A percentile compares a stretch with the other conserved stretches of the same genome.
Conservation (phyloP, 2,329 filamentous ascomycete genomes). For the Chaetomium globosum region DNA sequence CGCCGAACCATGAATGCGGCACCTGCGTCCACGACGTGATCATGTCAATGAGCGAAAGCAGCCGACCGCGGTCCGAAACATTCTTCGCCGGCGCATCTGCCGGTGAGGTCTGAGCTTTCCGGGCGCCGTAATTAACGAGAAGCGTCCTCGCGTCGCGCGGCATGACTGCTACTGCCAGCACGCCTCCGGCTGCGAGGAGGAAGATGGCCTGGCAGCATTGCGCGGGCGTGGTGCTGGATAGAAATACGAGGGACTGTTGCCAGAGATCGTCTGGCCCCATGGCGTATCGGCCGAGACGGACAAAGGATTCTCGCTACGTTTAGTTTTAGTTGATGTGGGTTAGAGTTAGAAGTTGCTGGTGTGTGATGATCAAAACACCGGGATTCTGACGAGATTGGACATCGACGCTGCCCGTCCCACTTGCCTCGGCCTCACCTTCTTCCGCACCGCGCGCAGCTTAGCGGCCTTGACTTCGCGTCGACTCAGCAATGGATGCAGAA, state of each 20-base stretch:
- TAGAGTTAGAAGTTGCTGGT: background rate
- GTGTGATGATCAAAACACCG: background rate
- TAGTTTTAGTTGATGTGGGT: background rate
- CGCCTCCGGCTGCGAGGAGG: slow-evolving; percentile 45
- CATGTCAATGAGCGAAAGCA: slow-evolving; percentile 41
- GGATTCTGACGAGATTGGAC: background rate
- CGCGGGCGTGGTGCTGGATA: slow-evolving; percentile 35
- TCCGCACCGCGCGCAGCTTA: slow-evolving; percentile 22
- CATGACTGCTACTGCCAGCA: slow-evolving; percentile 49
- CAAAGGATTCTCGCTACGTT: background rate
- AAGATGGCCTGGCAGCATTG: slow-evolving; percentile 53
- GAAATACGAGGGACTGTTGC: background rate
- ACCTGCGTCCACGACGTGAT: slow-evolving; percentile 58
- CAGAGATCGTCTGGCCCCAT: slow-evolving; percentile 18
- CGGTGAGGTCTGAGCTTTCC: slow-evolving; percentile 38
- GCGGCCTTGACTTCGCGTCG: background rate
- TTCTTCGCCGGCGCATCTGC: background rate
- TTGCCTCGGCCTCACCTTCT: slow-evolving; percentile 26
- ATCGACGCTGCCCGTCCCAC: background rate
- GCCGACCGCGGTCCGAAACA: slow-evolving; percentile 10
- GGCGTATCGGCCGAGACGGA: background rate
- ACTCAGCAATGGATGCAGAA: background rate
- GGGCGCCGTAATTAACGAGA: slow-evolving; percentile 56
- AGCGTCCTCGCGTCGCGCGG: slow-evolving; percentile 50
- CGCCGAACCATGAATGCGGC: slow-evolving; percentile 85